phyloP scores from a whole-genome alignment of 2,329 filamentous ascomycete species.

The Neurospora sp. region DNA sequence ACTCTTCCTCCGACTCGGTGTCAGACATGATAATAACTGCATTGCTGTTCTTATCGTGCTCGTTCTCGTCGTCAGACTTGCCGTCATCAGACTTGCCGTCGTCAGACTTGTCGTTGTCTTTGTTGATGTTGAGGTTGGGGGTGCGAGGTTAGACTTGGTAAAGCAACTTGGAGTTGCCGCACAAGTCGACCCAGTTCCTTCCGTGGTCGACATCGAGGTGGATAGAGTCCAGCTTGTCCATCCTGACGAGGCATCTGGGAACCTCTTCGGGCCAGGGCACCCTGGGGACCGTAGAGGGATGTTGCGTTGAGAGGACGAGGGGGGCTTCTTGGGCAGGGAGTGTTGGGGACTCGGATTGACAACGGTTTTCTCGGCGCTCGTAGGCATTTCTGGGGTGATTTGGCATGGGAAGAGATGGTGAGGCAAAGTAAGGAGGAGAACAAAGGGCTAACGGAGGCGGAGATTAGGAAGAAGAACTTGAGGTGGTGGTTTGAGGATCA shows the following conservation, averaged over 20 bases:
- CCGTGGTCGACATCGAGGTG: not conserved
- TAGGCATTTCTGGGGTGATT: not conserved
- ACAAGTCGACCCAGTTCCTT: too few species aligned
- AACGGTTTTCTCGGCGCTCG: not conserved
- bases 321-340: not conserved
- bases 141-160: not conserved
- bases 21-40: too few species aligned
- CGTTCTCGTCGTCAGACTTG: too few species aligned
- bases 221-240: not conserved
- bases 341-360: not conserved
- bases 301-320: not conserved
- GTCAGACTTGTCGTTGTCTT: too few species aligned
- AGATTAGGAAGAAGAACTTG: slow-evolving; percentile 9
- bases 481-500: slow-evolving; percentile 11
- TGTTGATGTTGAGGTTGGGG: too few species aligned
- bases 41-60: too few species aligned
- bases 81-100: too few species aligned
- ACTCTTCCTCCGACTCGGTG: too few species aligned
- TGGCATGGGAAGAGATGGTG: slow-evolving; percentile 11
- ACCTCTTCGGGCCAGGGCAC: too few species aligned
- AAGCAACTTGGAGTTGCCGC: too few species aligned
- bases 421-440: slow-evolving; percentile 1
- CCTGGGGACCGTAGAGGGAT: not conserved
- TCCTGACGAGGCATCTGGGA: too few species aligned
- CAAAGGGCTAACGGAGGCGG: slow-evolving; percentile 5